phyloP scores from a whole-genome alignment of 1,139 yeast genomes.

The Nakaseomyces glabratus region DNA sequence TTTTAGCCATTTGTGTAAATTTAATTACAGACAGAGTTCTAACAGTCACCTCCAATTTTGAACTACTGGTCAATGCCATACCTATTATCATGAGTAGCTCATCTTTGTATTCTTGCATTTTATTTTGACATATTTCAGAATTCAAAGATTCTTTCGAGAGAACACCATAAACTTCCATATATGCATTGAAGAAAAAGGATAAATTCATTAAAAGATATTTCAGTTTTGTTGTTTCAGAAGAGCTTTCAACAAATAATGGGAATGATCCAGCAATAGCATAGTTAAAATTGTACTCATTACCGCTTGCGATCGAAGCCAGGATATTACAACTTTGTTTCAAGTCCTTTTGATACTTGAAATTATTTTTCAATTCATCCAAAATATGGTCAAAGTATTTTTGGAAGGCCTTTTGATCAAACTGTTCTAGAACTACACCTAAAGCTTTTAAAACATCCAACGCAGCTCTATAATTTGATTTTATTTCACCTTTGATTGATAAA shows the following conservation, averaged over 20 bases:
- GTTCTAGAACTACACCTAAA: slow-evolving; percentile 34
- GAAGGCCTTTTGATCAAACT: slow-evolving; percentile 33
- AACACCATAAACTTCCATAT: slow-evolving; percentile 32
- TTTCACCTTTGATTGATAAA: slow-evolving; percentile 4
- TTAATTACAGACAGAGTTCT: slow-evolving; percentile 60
- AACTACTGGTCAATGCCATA: slow-evolving; percentile 56
- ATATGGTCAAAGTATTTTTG: slow-evolving; percentile 36
- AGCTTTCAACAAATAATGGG: slow-evolving; percentile 32
- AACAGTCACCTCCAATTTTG: slow-evolving; percentile 58
- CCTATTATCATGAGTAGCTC: slow-evolving; percentile 56
- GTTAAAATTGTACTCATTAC: slow-evolving; percentile 39
- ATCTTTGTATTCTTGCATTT: slow-evolving; percentile 48
- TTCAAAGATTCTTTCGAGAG: slow-evolving; percentile 10
- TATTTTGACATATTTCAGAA: slow-evolving; percentile 19
- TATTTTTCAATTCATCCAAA: slow-evolving; percentile 48
- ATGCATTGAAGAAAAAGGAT: slow-evolving; percentile 46
- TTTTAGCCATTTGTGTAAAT: slow-evolving; percentile 44
- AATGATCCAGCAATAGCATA: slow-evolving; percentile 36
- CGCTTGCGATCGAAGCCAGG: slow-evolving; percentile 47
- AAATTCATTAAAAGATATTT: slow-evolving; percentile 52
- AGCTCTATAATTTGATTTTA: slow-evolving; percentile 32
- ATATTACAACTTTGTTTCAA: slow-evolving; percentile 52
- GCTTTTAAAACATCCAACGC: slow-evolving; percentile 43
- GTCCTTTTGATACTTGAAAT: slow-evolving; percentile 45
- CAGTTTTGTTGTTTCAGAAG: slow-evolving; percentile 42